Evolutionary conservation across 2,329 filamentous ascomycete genomes (phyloP), one percentile per base, ranked within the genome.

Genomic region (Trichoderma guizhouense): DNA sequence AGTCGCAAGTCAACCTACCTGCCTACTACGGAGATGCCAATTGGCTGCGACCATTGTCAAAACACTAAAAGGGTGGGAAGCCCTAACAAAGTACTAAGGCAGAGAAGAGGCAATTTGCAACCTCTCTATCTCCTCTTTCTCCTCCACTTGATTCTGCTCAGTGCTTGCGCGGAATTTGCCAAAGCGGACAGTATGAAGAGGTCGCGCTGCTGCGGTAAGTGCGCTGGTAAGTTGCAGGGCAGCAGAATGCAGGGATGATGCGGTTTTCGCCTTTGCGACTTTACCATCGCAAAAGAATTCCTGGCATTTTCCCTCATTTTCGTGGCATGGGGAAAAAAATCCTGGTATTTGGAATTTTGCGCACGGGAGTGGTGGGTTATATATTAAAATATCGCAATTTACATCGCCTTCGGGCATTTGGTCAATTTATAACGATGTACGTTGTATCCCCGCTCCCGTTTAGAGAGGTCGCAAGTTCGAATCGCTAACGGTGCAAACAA

Each of bases 351-450:
- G 43, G 18, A 47, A 47, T n/a, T n/a, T 21, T 47, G 18, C 2
- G 5, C 4, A 4, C 21, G 0, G 2, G 18, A 47, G 4, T 21
- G n/a, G 18, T 47, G 6, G 43, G 43, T 51, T 51, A 51, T 51
- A 51, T 51, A 51, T 1, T 51, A 51, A 51, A 51, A 51, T 51
- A 21, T 51, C 9, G 43, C 43, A 51, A 51, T 51, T 21, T 11
- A 21, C 55, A 14, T 39, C 32, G 69, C 72, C 69, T 73, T 72
- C 69, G 72, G 72, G 69, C 72, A 73, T 73, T 73, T 73, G 72
- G 72, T 73, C 72, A 73, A 72, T 72, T 73, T 73, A 61, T 71
- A 73, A 73, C 72, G 72, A 73, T 73, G 67, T 62, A 73, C 57
- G 57, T 60, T 34, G 3, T 12, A 47, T n/a, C 26, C 32, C 18